A percentile compares a stretch with the other conserved stretches of the same genome.
phyloP scores from a whole-genome alignment of 2,329 filamentous ascomycete species.

The Capronia epimyces region DNA sequence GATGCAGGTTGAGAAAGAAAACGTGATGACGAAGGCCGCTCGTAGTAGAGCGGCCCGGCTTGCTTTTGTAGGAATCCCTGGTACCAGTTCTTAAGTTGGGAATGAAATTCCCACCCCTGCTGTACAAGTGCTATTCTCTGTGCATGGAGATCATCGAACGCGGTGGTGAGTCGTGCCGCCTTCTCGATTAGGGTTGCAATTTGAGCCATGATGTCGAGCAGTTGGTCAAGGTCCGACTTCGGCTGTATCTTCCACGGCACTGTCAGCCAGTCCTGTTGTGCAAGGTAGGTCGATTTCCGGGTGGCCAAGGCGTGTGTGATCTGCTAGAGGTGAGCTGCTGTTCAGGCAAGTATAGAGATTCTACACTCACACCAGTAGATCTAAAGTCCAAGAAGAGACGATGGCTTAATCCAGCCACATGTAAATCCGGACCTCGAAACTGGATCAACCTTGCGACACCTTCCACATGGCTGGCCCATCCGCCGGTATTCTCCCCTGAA shows the following conservation, averaged over 20 bases:
- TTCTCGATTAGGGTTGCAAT: conserved; percentile 4
- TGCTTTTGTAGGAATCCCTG: neutral
- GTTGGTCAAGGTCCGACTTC: conserved; percentile 25
- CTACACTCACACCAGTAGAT: conserved; percentile 20
- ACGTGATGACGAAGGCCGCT: neutral
- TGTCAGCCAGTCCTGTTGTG: conserved; percentile 31
- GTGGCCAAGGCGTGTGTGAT: conserved; percentile 30
- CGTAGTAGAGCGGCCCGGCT: neutral
- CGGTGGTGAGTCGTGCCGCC: neutral
- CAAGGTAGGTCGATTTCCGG: conserved; percentile 29
- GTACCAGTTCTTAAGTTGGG: conserved; percentile 7
- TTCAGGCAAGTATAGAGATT: neutral
- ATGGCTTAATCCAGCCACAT: conserved; percentile 33
- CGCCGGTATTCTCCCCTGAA: conserved; percentile 6
- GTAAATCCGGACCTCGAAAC: conserved; percentile 32
- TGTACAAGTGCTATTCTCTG: conserved; percentile 1
- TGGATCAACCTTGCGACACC: conserved; percentile 28
- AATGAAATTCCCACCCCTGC: conserved; percentile 4
- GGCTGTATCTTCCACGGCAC: conserved; percentile 30
- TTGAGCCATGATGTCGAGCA: conserved; percentile 14
- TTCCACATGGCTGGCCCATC: conserved; percentile 12
- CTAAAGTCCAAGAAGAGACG: conserved; percentile 34
- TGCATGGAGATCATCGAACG: neutral
- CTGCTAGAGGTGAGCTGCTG: conserved; percentile 13
- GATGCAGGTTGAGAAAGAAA: neutral